These are phyloP conservation scores for Ogataea methylovora DNA, from an alignment of 805 yeast genomes.

Conservation along the genomic window DNA sequence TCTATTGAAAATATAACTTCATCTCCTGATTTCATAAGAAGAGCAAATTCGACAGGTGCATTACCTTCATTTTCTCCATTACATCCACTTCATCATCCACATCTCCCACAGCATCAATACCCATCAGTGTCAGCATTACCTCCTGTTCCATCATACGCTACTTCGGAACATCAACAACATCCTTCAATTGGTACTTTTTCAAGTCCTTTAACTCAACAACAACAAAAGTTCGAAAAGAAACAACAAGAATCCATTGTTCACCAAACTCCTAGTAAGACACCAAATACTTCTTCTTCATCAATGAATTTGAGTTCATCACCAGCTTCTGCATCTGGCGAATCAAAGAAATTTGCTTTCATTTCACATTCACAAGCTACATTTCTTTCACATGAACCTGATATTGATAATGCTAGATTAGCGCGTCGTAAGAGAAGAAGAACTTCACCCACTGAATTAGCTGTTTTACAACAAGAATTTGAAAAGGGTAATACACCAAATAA, in stretches of 20 bases:
- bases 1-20: conserved; percentile 18
- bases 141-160: not conserved
- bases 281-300: no score
- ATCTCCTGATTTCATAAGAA: conserved; percentile 15
- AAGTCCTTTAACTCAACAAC: not conserved
- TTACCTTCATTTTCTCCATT: no score
- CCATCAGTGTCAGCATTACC: not conserved
- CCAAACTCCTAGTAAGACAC: no score
- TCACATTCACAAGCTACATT: conserved; percentile 89
- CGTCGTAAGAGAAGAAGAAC: conserved; percentile 95
- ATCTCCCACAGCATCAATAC: not conserved
- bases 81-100: no score
- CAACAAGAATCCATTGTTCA: not conserved
- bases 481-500: conserved; percentile 77
- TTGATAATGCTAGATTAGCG: conserved; percentile 88
- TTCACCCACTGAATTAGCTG: conserved; percentile 74
- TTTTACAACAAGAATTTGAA: conserved; percentile 74
- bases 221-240: not conserved
- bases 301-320: no score
- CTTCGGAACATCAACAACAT: not conserved
- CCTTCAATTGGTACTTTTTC: conserved; percentile 1
- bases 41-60: not conserved
- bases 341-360: conserved; percentile 70
- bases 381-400: conserved; percentile 72
- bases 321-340: no score